phyloP scores from a whole-genome alignment of 2,329 filamentous ascomycete species.

The Venturia oleaginea region DNA sequence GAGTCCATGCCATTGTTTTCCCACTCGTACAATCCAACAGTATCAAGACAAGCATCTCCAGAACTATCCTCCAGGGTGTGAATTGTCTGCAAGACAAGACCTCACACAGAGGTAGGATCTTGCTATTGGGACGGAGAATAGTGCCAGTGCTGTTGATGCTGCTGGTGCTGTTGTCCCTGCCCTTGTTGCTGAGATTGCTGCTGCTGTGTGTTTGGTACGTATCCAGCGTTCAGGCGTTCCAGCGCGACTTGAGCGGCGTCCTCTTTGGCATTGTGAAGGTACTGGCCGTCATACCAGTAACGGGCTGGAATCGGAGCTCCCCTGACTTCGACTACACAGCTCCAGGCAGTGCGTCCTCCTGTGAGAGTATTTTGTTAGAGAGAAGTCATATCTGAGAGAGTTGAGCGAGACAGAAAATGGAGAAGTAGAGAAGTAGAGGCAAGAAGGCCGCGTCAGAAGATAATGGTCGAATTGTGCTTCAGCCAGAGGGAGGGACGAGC shows the following conservation, averaged over 20 bases:
- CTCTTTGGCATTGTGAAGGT: conserved; percentile 78
- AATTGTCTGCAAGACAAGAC: background rate
- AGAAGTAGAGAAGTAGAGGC: background rate
- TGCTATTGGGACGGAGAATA: background rate
- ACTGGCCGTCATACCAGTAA: conserved; percentile 81
- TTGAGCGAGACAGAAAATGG: background rate
- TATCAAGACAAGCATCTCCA: conserved; percentile 7
- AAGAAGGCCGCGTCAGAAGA: background rate
- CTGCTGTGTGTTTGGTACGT: background rate
- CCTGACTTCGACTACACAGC: conserved; percentile 65
- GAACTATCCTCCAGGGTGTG: background rate
- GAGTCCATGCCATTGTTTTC: background rate
- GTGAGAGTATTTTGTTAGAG: background rate
- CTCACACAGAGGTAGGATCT: background rate
- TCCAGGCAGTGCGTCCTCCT: conserved; percentile 86
- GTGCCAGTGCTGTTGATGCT: background rate
- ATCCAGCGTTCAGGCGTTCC: background rate
- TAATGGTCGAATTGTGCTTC: background rate
- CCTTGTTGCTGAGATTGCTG: background rate
- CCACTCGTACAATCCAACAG: background rate
- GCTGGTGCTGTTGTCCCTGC: background rate
- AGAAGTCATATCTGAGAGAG: background rate
- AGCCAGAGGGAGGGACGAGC: background rate
- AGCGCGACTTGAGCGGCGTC: conserved; percentile 78
- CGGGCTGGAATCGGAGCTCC: conserved; percentile 59